Conservation (phyloP, 2,329 filamentous ascomycete species). For the Ramularia endophylla region DNA sequence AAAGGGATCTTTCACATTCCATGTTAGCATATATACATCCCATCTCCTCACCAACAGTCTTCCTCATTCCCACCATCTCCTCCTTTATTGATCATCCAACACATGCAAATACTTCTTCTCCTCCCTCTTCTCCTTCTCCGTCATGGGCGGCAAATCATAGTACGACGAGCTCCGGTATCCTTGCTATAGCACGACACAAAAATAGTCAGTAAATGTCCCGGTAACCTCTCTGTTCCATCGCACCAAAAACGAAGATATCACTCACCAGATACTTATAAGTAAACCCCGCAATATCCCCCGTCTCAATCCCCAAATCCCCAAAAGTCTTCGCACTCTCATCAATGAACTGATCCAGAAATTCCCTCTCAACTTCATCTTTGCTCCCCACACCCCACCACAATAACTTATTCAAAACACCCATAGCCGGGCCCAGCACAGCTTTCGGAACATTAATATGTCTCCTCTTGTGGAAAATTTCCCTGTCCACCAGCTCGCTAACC, state of each 20-base stretch:
- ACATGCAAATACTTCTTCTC: conserved; percentile 98
- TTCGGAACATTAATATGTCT: conserved; percentile 90
- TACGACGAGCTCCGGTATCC: conserved; percentile 80
- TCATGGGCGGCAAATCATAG: conserved; percentile 91
- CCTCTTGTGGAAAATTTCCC: conserved; percentile 84
- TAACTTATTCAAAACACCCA: conserved; percentile 67
- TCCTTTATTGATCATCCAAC: conserved; percentile 75
- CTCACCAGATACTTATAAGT: conserved; percentile 92
- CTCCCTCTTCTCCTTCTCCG: conserved; percentile 88
- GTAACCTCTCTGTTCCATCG: too few species aligned
- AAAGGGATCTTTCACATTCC: too few species aligned
- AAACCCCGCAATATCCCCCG: conserved; percentile 75
- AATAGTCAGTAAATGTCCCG: conserved; percentile 30
- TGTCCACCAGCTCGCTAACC: conserved; percentile 81
- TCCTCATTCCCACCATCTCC: too few species aligned
- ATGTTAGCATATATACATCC: background rate
- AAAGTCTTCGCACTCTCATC: conserved; percentile 92
- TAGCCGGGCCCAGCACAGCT: conserved; percentile 66
- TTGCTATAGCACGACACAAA: conserved; percentile 69
- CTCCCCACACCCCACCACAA: conserved; percentile 87
- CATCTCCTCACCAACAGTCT: too few species aligned
- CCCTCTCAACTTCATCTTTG: conserved; percentile 79
- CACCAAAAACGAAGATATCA: conserved; percentile 11
- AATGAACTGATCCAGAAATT: conserved; percentile 89
- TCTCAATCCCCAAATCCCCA: conserved; percentile 84